These are phyloP conservation scores for Tetrahymena thermophila DNA, from an alignment of 73 alveolate species.

Conservation along the genomic window DNA sequence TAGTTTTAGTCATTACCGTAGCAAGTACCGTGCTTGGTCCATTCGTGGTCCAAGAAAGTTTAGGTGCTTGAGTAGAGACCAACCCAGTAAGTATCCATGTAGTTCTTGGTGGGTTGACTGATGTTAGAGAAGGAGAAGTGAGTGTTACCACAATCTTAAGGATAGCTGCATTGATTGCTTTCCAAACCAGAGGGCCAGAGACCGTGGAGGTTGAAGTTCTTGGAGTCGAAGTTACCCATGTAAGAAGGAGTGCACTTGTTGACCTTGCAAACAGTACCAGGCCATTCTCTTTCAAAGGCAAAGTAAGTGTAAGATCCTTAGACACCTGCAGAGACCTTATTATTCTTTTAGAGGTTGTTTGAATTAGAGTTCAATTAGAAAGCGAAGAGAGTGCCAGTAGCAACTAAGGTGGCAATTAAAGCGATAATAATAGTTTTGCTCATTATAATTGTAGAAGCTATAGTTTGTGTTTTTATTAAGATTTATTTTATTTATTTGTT, in stretches of 20 bases:
- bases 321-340: background rate
- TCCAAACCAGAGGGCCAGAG: constrained; percentile 36
- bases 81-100: constrained; percentile 20
- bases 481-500: background rate
- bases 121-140: constrained; percentile 7
- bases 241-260: constrained; percentile 5
- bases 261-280: constrained; percentile 39
- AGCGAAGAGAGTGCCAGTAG: background rate
- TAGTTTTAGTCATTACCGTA: constrained; percentile 5
- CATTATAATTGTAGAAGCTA: background rate
- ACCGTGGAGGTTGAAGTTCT: constrained; percentile 39
- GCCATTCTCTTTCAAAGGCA: constrained; percentile 44
- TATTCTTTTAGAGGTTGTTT: background rate
- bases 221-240: constrained; percentile 31
- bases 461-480: background rate
- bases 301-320: background rate
- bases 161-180: constrained; percentile 13
- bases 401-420: background rate
- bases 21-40: constrained; percentile 48
- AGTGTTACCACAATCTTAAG: constrained; percentile 7
- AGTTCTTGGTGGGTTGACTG: background rate
- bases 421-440: background rate
- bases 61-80: constrained; percentile 27
- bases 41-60: constrained; percentile 33
- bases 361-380: background rate